phyloP scores from a whole-genome alignment of 441 rosid genomes.

The Pelargonium myrrhifolium region DNA sequence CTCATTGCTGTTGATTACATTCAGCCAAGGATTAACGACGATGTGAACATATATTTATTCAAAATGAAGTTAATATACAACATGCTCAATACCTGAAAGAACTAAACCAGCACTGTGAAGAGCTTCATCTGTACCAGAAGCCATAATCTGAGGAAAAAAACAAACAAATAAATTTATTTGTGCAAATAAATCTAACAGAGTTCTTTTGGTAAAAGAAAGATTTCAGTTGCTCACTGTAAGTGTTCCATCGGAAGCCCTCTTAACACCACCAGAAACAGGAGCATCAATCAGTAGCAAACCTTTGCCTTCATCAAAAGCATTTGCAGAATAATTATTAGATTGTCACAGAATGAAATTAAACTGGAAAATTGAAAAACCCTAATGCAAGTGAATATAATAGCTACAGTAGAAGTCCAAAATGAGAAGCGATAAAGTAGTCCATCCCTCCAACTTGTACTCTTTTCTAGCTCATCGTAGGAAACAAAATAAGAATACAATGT shows the following conservation, averaged over 20 bases:
- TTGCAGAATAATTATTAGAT: slow-evolving; percentile 10
- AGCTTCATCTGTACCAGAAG: slow-evolving; percentile 78
- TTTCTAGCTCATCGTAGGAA: not conserved
- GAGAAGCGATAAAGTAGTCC: not conserved
- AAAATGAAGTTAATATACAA: slow-evolving; percentile 3
- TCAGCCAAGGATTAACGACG: slow-evolving; percentile 15
- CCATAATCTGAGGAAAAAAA: slow-evolving; percentile 65
- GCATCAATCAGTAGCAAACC: slow-evolving; percentile 87
- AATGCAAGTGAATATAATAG: not conserved
- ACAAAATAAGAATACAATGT: not conserved
- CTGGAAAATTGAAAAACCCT: too few relatives aligned
- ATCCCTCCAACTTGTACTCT: not conserved
- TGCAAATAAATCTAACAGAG: slow-evolving; percentile 19
- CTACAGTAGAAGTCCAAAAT: not conserved
- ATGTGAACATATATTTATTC: slow-evolving; percentile 4
- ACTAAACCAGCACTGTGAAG: slow-evolving; percentile 56
- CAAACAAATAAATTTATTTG: slow-evolving; percentile 6
- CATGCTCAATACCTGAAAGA: slow-evolving; percentile 57
- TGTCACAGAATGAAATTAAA: not conserved
- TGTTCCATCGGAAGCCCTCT: slow-evolving; percentile 46
- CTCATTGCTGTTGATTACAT: slow-evolving; percentile 60
- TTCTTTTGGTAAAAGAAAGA: slow-evolving; percentile 8
- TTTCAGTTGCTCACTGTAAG: slow-evolving; percentile 54
- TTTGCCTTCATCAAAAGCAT: slow-evolving; percentile 56
- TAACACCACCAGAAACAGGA: slow-evolving; percentile 27